phyloP scores from a whole-genome alignment of 2,329 filamentous ascomycete genomes.

The Diaporthe australafricana region DNA sequence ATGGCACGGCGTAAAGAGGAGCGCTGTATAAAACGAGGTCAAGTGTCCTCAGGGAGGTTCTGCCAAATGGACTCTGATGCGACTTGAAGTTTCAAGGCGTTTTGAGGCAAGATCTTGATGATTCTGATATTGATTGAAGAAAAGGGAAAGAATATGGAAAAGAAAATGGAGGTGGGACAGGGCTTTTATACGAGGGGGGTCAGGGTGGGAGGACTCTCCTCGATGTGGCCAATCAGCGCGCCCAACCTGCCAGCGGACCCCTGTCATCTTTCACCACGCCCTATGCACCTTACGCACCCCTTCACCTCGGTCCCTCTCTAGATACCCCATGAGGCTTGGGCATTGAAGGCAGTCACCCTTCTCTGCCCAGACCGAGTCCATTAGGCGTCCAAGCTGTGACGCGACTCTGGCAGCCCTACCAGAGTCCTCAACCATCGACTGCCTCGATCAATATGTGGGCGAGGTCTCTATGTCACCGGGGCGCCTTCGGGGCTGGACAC shows the following conservation, averaged over 20 bases:
- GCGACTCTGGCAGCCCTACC: neutral
- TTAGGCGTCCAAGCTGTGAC: neutral
- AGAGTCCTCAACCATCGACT: neutral
- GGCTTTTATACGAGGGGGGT: slow-evolving; percentile 36
- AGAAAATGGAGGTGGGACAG: slow-evolving; percentile 20
- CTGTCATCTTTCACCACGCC: slow-evolving; percentile 29
- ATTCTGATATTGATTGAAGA: slow-evolving; percentile 16
- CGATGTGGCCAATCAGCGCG: slow-evolving; percentile 32
- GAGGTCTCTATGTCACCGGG: neutral
- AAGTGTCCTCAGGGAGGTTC: slow-evolving; percentile 18
- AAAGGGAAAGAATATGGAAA: slow-evolving; percentile 21
- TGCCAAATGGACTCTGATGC: slow-evolving; percentile 11
- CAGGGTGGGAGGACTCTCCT: slow-evolving; percentile 23
- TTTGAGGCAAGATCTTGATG: slow-evolving; percentile 25
- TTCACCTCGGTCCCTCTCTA: neutral
- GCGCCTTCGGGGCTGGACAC: neutral
- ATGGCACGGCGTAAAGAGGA: neutral
- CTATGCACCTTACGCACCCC: slow-evolving; percentile 31
- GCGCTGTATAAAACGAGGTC: neutral
- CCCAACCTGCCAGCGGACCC: slow-evolving; percentile 25
- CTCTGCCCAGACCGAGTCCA: neutral
- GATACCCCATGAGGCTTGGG: neutral
- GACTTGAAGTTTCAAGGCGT: slow-evolving; percentile 28
- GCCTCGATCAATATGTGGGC: neutral
- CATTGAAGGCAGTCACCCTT: neutral